A percentile compares a stretch with the other conserved stretches of the same genome.
Conservation (phyloP, 768 basidiomycete genomes). For the Boletus subparvulus region DNA sequence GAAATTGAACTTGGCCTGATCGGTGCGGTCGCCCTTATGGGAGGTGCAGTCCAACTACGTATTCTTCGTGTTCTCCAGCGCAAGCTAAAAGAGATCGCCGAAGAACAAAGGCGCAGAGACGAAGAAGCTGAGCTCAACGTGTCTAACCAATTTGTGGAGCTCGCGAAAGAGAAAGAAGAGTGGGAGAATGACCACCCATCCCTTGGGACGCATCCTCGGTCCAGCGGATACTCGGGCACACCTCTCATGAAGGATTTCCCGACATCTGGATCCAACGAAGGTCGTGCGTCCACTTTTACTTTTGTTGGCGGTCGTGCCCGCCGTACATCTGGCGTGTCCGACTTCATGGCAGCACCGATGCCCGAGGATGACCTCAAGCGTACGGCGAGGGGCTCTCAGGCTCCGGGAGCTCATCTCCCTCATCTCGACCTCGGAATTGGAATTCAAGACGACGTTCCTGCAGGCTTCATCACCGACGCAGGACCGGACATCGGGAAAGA, state of each 20-base stretch:
- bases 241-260: constrained; percentile 69
- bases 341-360: constrained; percentile 63
- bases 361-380: constrained; percentile 62
- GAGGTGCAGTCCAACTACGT: constrained; percentile 86
- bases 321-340: constrained; percentile 66
- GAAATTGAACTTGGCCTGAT: constrained; percentile 90
- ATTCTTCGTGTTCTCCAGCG: constrained; percentile 77
- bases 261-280: constrained; percentile 47
- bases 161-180: constrained; percentile 68
- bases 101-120: constrained; percentile 70
- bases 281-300: constrained; percentile 45
- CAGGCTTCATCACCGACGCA: constrained; percentile 59
- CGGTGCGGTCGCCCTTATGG: constrained; percentile 80
- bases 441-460: constrained; percentile 74
- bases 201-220: constrained; percentile 56
- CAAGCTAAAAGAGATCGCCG: constrained; percentile 76
- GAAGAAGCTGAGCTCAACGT: constrained; percentile 75
- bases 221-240: constrained; percentile 60
- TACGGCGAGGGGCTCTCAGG: constrained; percentile 49
- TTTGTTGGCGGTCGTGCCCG: constrained; percentile 55
- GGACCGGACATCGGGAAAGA: constrained; percentile 30
- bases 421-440: constrained; percentile 72
- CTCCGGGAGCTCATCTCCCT: constrained; percentile 55
- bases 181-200: constrained; percentile 89
- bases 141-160: constrained; percentile 61